Evolutionary conservation across 768 basidiomycete species (phyloP).

Genomic region (Boletus pseudo-olivaceus): DNA sequence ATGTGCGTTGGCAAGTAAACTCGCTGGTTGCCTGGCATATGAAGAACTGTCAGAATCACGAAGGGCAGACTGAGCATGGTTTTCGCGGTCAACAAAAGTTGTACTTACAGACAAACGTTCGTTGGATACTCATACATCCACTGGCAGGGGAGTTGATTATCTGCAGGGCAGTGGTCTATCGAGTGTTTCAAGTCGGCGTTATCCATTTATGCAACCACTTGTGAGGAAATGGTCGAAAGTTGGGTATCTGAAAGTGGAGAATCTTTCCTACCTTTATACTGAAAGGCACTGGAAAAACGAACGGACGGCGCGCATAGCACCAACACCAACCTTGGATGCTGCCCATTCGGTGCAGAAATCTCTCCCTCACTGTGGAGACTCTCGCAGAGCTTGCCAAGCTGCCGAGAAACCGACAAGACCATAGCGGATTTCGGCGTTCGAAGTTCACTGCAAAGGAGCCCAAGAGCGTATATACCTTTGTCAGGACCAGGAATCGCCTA

Average conservation of each 20-base stretch:
- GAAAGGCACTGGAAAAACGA: not conserved
- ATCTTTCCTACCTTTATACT: not conserved
- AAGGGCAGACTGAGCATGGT: not conserved
- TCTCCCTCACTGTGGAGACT: not conserved
- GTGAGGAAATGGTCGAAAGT: not conserved
- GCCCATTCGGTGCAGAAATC: not conserved
- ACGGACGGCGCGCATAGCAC: not conserved
- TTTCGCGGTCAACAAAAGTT: not conserved
- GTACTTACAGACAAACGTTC: constrained; percentile 1
- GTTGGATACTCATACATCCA: not conserved
- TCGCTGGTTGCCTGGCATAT: not conserved
- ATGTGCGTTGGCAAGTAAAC: not conserved
- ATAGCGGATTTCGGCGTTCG: not conserved
- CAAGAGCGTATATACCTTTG: not conserved
- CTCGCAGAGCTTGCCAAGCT: not conserved
- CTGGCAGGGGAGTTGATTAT: not conserved
- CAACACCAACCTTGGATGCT: not conserved
- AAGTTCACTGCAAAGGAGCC: not conserved
- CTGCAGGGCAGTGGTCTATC: not conserved
- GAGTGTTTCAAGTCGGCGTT: not conserved
- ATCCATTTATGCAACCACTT: not conserved
- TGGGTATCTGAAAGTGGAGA: not conserved
- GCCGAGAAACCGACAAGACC: not conserved
- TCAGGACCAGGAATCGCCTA: not conserved
- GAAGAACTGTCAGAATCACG: not conserved